Evolutionary conservation across 345 rosid species (phyloP).

Genomic region (Euphorbia peplus): DNA sequence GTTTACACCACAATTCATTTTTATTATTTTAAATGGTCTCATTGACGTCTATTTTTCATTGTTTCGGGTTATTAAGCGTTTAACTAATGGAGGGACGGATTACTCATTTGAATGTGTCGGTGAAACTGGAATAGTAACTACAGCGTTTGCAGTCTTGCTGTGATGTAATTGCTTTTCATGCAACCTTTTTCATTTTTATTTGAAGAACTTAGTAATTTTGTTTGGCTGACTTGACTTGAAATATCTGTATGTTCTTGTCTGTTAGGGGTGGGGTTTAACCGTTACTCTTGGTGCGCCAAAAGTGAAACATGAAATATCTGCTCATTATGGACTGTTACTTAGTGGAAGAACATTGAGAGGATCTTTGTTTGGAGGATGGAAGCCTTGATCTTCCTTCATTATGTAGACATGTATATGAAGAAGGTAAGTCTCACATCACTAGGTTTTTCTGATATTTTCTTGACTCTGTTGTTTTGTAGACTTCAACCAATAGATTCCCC

Average conservation of each 20-base stretch:
- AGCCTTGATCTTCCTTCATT: conserved; percentile 75
- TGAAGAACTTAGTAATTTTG: conserved; percentile 2
- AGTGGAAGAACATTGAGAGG: conserved; percentile 78
- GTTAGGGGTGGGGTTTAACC: conserved; percentile 88
- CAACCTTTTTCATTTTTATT: background rate
- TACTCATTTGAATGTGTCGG: conserved; percentile 88
- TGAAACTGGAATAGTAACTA: conserved; percentile 60
- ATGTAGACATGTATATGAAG: conserved; percentile 68
- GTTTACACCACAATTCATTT: too few species aligned
- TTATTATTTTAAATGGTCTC: too few species aligned
- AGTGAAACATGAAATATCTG: conserved; percentile 66
- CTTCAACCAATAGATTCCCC: too few species aligned
- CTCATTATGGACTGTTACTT: conserved; percentile 72
- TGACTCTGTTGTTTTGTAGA: background rate
- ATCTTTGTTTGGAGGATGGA: conserved; percentile 83
- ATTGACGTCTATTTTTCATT: too few species aligned
- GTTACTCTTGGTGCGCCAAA: conserved; percentile 92
- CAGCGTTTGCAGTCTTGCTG: conserved; percentile 86
- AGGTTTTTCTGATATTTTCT: background rate
- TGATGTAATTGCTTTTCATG: conserved; percentile 47
- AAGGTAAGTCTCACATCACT: conserved; percentile 40
- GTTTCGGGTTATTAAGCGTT: conserved; percentile 65
- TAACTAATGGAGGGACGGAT: conserved; percentile 86
- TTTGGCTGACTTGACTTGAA: background rate
- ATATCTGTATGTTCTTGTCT: background rate